Evolutionary conservation across 306 rosid species (phyloP).

Genomic region (Abrus precatorius): DNA sequence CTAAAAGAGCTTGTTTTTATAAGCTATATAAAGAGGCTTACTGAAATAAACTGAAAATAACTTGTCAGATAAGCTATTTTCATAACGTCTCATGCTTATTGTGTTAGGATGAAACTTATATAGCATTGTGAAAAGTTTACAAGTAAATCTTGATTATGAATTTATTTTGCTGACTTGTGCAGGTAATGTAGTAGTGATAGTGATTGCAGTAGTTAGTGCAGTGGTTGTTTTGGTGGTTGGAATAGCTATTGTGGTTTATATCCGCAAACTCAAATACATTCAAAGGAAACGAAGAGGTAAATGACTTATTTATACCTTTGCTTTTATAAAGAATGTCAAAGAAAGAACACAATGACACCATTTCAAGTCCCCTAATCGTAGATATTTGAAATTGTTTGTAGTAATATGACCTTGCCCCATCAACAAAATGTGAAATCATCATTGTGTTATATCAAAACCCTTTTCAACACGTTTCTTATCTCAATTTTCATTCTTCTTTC

Average conservation of each 20-base stretch:
- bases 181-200: slow-evolving; percentile 57
- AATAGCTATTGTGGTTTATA: slow-evolving; percentile 52
- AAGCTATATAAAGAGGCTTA: no score
- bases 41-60: no score
- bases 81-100: background rate
- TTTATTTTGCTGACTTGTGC: slow-evolving; percentile 45
- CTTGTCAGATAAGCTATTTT: no score
- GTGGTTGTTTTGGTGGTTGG: slow-evolving; percentile 65
- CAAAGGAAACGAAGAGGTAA: slow-evolving; percentile 81
- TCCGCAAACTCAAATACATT: slow-evolving; percentile 71
- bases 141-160: slow-evolving; percentile 13
- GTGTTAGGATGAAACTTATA: slow-evolving; percentile 18
- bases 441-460: background rate
- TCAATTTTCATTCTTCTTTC: slow-evolving; percentile 2
- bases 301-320: slow-evolving; percentile 12
- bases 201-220: slow-evolving; percentile 65
- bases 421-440: background rate
- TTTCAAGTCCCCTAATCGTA: background rate
- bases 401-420: background rate
- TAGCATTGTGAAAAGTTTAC: slow-evolving; percentile 6
- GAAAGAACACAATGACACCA: background rate
- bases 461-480: background rate
- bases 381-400: slow-evolving; percentile 5
- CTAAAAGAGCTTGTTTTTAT: no score
- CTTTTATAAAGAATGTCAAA: background rate